phyloP scores from a whole-genome alignment of 129 eudicot species.

The Calendula officinalis region DNA sequence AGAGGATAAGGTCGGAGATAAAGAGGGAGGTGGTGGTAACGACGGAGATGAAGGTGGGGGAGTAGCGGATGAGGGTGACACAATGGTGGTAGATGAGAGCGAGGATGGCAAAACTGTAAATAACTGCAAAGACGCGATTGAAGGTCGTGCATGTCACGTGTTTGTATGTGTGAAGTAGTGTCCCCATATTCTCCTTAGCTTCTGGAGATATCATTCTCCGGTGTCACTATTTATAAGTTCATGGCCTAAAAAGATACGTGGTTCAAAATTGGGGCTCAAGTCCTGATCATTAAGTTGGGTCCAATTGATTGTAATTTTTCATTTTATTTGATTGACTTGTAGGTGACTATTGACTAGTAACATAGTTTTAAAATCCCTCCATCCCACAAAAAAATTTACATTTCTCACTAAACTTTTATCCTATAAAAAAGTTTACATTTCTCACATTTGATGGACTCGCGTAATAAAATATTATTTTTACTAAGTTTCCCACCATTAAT shows the following conservation, averaged over 20 bases:
- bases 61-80: conserved; percentile 31
- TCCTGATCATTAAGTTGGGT: neutral
- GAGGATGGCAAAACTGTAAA: conserved; percentile 42
- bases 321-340: no score
- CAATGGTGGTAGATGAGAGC: conserved; percentile 45
- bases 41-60: conserved; percentile 28
- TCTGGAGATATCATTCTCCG: neutral
- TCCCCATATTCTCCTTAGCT: conserved; percentile 8
- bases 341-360: no score
- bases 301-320: no score
- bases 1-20: conserved; percentile 47
- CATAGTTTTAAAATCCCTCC: no score
- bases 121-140: conserved; percentile 46
- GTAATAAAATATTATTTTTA: no score
- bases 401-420: no score
- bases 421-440: no score
- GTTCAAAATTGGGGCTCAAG: neutral
- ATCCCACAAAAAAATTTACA: no score
- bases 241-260: neutral
- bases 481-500: no score
- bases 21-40: conserved; percentile 28
- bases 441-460: no score
- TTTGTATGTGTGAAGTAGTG: conserved; percentile 36
- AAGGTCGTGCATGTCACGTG: conserved; percentile 39
- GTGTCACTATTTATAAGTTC: conserved; percentile 12